phyloP scores from a whole-genome alignment of 768 basidiomycete genomes.

The Collybia nuda region DNA sequence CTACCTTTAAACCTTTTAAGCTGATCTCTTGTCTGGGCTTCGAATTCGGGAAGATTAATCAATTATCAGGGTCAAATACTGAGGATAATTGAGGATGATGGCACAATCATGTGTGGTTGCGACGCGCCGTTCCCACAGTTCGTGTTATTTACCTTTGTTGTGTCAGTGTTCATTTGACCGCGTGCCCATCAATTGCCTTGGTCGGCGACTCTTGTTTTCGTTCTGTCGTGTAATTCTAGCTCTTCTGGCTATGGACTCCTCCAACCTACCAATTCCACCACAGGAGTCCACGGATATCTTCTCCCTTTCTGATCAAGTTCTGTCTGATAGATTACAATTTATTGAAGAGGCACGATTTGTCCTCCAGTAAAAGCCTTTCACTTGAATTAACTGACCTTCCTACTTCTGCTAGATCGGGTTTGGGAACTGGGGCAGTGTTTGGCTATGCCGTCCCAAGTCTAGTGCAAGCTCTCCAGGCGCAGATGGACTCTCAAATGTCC shows the following conservation, averaged over 20 bases:
- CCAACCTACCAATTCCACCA: constrained; percentile 26
- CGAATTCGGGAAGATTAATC: no score
- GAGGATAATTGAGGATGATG: no score
- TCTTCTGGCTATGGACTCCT: constrained; percentile 45
- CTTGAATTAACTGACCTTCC: constrained; percentile 11
- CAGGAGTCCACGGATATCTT: constrained; percentile 60
- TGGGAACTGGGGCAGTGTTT: constrained; percentile 93
- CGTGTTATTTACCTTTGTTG: constrained; percentile 33
- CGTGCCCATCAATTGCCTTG: constrained; percentile 14
- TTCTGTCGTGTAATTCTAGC: constrained; percentile 62
- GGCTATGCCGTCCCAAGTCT: constrained; percentile 70
- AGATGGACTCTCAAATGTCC: constrained; percentile 34
- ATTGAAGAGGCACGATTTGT: constrained; percentile 62
- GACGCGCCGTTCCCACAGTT: constrained; percentile 30
- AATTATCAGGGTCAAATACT: no score
- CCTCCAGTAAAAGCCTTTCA: constrained; percentile 3
- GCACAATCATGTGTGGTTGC: not conserved
- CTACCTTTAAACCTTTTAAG: no score
- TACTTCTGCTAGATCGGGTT: constrained; percentile 67
- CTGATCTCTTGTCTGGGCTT: no score
- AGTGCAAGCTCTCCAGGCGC: constrained; percentile 28
- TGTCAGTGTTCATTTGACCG: constrained; percentile 35
- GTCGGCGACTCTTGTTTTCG: constrained; percentile 26
- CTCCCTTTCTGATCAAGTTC: constrained; percentile 70
- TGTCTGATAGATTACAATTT: constrained; percentile 72